Conservation (phyloP, 805 yeast genomes). For the Hanseniaspora nectarophila region DNA sequence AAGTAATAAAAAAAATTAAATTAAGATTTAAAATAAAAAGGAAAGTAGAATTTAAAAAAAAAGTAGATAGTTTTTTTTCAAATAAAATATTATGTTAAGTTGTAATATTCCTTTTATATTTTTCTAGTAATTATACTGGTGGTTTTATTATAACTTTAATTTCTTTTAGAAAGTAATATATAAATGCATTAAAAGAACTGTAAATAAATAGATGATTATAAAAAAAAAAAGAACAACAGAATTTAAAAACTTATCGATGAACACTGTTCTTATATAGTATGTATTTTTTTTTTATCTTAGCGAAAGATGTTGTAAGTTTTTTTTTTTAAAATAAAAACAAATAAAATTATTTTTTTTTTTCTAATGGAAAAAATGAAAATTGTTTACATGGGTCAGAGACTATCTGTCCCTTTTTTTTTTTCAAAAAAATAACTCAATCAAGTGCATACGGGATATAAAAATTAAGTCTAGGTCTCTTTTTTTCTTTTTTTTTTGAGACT, state of each 20-base stretch:
- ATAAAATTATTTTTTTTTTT: background rate
- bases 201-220: background rate
- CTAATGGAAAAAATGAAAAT: background rate
- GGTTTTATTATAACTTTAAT: background rate
- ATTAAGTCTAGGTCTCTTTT: too few relatives aligned
- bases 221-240: too few relatives aligned
- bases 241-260: too few relatives aligned
- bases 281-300: too few relatives aligned
- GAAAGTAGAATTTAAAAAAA: background rate
- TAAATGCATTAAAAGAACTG: background rate
- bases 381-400: too few relatives aligned
- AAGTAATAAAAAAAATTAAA: background rate
- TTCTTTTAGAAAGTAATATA: background rate
- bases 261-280: background rate
- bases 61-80: background rate
- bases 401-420: background rate
- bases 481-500: too few relatives aligned
- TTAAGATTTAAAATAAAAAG: background rate
- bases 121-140: conserved; percentile 7
- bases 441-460: too few relatives aligned
- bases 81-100: background rate
- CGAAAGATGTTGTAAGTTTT: too few relatives aligned
- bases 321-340: too few relatives aligned
- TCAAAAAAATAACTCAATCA: background rate
- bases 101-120: background rate